A percentile compares a stretch with the other conserved stretches of the same genome.
Evolutionary conservation across 2,329 filamentous ascomycete species (phyloP).

Genomic region (Arthrobotrys sinensis): DNA sequence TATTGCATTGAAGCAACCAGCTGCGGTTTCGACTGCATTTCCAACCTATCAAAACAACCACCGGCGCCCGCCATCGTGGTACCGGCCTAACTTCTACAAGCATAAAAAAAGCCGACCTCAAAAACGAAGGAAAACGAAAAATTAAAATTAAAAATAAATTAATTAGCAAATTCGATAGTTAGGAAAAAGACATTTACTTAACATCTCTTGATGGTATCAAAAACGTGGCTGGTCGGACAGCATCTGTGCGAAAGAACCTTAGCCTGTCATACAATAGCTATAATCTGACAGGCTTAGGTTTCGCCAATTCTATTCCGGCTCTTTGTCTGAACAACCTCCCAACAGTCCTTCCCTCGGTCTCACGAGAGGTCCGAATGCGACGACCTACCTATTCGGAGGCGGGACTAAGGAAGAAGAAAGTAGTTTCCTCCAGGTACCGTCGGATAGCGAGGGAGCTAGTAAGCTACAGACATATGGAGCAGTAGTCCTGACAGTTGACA

Average conservation of each 20-base stretch:
- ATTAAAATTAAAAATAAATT: neutral
- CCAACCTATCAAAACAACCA: conserved; percentile 17
- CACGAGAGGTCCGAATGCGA: conserved; percentile 19
- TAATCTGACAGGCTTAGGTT: neutral
- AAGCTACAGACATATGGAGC: neutral
- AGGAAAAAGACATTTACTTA: neutral
- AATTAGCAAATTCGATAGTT: neutral
- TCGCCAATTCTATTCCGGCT: neutral
- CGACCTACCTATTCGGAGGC: neutral
- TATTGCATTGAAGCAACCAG: neutral
- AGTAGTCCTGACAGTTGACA: neutral
- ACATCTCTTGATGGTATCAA: neutral
- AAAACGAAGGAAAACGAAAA: neutral
- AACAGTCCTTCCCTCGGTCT: neutral
- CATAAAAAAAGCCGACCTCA: neutral
- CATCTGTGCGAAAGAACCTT: conserved; percentile 31
- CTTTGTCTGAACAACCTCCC: neutral
- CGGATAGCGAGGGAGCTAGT: neutral
- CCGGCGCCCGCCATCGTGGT: neutral
- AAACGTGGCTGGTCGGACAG: conserved; percentile 55
- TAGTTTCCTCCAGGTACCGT: neutral
- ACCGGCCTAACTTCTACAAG: neutral
- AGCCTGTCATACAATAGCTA: neutral
- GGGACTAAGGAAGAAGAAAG: too few relatives aligned
- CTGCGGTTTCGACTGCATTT: conserved; percentile 8